A percentile compares a stretch with the other conserved stretches of the same genome.
These are phyloP conservation scores for Tubosaeta brunneosetosa DNA, from an alignment of 768 basidiomycete genomes.

Conservation along the genomic window DNA sequence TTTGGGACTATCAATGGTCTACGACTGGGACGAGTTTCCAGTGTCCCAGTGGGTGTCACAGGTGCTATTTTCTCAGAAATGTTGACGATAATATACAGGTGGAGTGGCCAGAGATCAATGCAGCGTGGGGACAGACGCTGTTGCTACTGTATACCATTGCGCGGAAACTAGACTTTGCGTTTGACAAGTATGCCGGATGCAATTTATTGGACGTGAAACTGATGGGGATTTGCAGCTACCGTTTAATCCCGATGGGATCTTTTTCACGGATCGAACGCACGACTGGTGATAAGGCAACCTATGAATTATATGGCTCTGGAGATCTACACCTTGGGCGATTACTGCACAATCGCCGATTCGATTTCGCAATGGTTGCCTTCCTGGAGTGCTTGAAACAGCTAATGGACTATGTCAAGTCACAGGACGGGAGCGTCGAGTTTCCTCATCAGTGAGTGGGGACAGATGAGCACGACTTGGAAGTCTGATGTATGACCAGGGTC, in stretches of 20 bases:
- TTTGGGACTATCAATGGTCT: constrained; percentile 99
- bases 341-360: constrained; percentile 92
- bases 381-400: constrained; percentile 92
- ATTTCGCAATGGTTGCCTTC: constrained; percentile 94
- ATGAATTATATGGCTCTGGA: constrained; percentile 93
- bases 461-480: neutral
- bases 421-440: constrained; percentile 70
- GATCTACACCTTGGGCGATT: constrained; percentile 85
- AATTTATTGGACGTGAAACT: constrained; percentile 2
- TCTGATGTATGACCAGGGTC: constrained; percentile 47
- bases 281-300: constrained; percentile 74
- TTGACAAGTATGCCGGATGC: constrained; percentile 60
- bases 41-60: constrained; percentile 58
- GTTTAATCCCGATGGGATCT: constrained; percentile 89
- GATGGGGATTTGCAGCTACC: constrained; percentile 54
- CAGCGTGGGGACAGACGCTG: constrained; percentile 97
- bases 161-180: constrained; percentile 84
- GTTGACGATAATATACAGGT: constrained; percentile 48
- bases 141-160: constrained; percentile 88
- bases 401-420: constrained; percentile 76
- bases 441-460: constrained; percentile 72
- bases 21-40: constrained; percentile 81
- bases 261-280: constrained; percentile 89
- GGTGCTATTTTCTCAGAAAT: neutral
- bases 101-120: constrained; percentile 98